Percentiles rank a stretch among this genome's conserved stretches.
Conservation (phyloP, 2,329 filamentous ascomycete species). For the Thyridium curvatum region DNA sequence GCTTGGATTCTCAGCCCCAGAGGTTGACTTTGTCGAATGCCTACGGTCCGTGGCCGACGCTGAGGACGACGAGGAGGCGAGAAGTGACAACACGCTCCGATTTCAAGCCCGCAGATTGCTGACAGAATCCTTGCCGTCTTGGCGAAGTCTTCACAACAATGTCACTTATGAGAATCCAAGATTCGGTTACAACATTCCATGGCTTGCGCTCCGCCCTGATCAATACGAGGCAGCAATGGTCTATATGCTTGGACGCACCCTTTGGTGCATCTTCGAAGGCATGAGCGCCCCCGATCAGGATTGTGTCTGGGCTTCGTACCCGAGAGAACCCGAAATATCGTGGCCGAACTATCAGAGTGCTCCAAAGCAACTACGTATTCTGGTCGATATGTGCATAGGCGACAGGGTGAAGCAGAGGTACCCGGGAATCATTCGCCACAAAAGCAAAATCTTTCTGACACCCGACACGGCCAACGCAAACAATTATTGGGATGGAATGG, state of each 20-base stretch:
- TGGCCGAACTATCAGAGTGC: constrained; percentile 41
- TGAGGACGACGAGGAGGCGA: constrained; percentile 27
- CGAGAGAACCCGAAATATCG: constrained; percentile 47
- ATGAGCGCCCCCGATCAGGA: constrained; percentile 50
- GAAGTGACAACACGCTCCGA: too few relatives aligned
- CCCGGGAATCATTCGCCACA: too few relatives aligned
- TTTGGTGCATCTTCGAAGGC: constrained; percentile 59
- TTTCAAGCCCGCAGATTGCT: too few relatives aligned
- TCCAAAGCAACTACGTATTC: too few relatives aligned
- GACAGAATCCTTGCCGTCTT: constrained; percentile 30
- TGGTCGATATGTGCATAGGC: too few relatives aligned
- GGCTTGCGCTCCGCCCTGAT: constrained; percentile 41
- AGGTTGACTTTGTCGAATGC: constrained; percentile 54
- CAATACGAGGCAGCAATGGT: constrained; percentile 55
- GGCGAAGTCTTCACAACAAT: constrained; percentile 5
- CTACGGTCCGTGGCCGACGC: constrained; percentile 46
- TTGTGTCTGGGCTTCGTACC: constrained; percentile 54
- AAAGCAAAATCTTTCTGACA: too few relatives aligned
- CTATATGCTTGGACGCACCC: constrained; percentile 55
- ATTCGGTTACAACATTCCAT: constrained; percentile 48
- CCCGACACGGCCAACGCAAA: too few relatives aligned
- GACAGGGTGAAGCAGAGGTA: too few relatives aligned
- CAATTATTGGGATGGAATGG: too few relatives aligned
- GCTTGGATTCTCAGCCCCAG: constrained; percentile 55
- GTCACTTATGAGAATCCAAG: constrained; percentile 38